Percentiles rank a stretch among this genome's conserved stretches.
Evolutionary conservation across 1,284 basidiomycete species (phyloP).

Genomic region (Lentinus polychrous): DNA sequence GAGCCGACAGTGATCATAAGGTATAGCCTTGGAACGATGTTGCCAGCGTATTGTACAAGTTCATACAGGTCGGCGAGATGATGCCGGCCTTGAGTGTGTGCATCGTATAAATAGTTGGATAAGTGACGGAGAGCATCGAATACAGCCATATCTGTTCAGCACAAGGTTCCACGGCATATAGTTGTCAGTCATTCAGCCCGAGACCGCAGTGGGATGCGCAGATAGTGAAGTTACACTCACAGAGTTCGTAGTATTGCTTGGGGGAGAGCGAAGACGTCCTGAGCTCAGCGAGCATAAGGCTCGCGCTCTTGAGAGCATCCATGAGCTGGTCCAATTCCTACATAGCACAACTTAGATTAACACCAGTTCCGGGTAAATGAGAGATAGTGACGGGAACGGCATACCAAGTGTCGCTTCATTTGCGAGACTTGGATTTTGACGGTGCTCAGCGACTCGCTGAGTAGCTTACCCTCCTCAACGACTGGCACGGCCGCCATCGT

Average conservation of each 20-base stretch:
- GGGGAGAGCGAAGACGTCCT: slow-evolving; percentile 87
- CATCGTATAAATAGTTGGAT: slow-evolving; percentile 92
- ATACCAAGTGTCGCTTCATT: slow-evolving; percentile 87
- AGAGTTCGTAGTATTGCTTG: slow-evolving; percentile 96
- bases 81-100: slow-evolving; percentile 82
- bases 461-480: slow-evolving; percentile 68
- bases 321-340: slow-evolving; percentile 92
- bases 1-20: slow-evolving; percentile 98
- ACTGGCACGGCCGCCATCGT: slow-evolving; percentile 16
- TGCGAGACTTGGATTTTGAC: slow-evolving; percentile 92
- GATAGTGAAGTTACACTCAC: slow-evolving; percentile 40
- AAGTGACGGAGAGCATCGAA: slow-evolving; percentile 91
- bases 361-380: not conserved
- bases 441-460: slow-evolving; percentile 76
- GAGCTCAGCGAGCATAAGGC: slow-evolving; percentile 91
- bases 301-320: slow-evolving; percentile 94
- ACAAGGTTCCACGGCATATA: not conserved
- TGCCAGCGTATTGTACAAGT: slow-evolving; percentile 93
- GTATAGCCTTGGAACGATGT: slow-evolving; percentile 90
- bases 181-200: slow-evolving; percentile 8
- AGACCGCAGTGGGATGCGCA: not conserved
- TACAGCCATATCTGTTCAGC: slow-evolving; percentile 80
- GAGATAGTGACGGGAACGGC: slow-evolving; percentile 23
- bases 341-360: slow-evolving; percentile 1
- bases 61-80: slow-evolving; percentile 96